Base-by-base conservation (phyloP, 2,329 filamentous ascomycete genomes). In the Dothideomycetidae sp. region DNA sequence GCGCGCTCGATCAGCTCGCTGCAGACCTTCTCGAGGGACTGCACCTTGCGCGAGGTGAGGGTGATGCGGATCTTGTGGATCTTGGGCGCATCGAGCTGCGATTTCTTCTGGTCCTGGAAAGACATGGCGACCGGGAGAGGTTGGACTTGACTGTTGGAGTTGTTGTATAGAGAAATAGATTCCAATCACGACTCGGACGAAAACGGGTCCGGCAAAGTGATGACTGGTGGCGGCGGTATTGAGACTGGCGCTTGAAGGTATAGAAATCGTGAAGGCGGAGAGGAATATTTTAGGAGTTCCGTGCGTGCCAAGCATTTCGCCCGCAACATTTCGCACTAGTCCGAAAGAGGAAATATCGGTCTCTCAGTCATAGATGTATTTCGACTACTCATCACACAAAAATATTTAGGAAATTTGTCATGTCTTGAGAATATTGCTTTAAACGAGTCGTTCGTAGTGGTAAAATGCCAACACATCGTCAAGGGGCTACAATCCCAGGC, bases 21-120 rank as follows among this genome's bases (percentile, higher is more conserved):
- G 77, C 84, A 94, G 63, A 96, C 88, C 73, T 93, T 93, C 78
- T 96, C 90, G 61, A 96, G 83, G 53, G 85, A 78, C 61, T 78
- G 71, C 61, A 96, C 88, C 71, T 94, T 94, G 72, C 83, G 82
- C 58, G 75, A 82, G 64, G 86, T 90, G 58, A 94, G 75, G 66
- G 88, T 96, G 75, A 96, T 94, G 64, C 88, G 83, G 75, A 93
- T 93, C 71, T 86, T 85, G 79, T 93, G 84, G 71, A 81, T 80
- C 78, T 93, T 92, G 44, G 83, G 83, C 64, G 78, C 78, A 64
- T 93, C 86, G 70, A 75, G 81, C 66, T 83, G 81, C 58, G 86
- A 56, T 77, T 94, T 93, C 67, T 93, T 86, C 61, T 73, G 70
- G 78, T 94, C 93, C 68, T 93, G 74, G 78, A 81, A 90, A 68